These are phyloP conservation scores for Mycosphaerelloides madeirae DNA, from an alignment of 2,329 filamentous ascomycete species.

Conservation along the genomic window DNA sequence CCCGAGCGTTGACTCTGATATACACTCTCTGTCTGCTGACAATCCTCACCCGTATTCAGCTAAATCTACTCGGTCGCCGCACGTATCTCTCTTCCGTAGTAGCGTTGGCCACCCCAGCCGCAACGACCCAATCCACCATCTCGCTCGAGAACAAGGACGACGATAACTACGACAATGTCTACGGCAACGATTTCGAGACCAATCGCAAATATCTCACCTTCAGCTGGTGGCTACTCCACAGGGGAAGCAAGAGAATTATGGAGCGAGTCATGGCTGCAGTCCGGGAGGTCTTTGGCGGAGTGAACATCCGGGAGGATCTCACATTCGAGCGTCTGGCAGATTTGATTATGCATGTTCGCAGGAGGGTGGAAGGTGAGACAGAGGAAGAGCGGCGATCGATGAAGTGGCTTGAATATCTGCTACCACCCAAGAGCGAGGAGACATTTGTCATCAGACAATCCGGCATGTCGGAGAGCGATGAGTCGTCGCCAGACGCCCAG, in stretches of 20 bases:
- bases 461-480: slow-evolving; percentile 56
- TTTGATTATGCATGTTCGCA: slow-evolving; percentile 76
- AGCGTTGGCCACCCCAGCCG: slow-evolving; percentile 70
- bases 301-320: slow-evolving; percentile 85
- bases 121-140: slow-evolving; percentile 65
- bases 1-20: slow-evolving; percentile 82
- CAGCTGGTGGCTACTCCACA: slow-evolving; percentile 95
- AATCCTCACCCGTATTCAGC: slow-evolving; percentile 87
- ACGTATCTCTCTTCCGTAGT: slow-evolving; percentile 96
- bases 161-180: slow-evolving; percentile 72
- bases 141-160: slow-evolving; percentile 91
- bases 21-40: slow-evolving; percentile 88
- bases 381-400: slow-evolving; percentile 58
- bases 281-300: slow-evolving; percentile 77
- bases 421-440: slow-evolving; percentile 75
- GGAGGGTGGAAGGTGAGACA: slow-evolving; percentile 72
- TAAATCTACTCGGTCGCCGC: slow-evolving; percentile 90
- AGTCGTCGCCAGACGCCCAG: slow-evolving; percentile 22
- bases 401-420: slow-evolving; percentile 77
- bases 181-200: slow-evolving; percentile 92
- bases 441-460: slow-evolving; percentile 80
- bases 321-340: slow-evolving; percentile 74
- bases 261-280: slow-evolving; percentile 79
- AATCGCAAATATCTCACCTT: slow-evolving; percentile 94
- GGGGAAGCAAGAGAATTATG: slow-evolving; percentile 80